Evolutionary conservation across 495 filamentous ascomycete species (phyloP).

Genomic region (Hypoxylon cercidicola): DNA sequence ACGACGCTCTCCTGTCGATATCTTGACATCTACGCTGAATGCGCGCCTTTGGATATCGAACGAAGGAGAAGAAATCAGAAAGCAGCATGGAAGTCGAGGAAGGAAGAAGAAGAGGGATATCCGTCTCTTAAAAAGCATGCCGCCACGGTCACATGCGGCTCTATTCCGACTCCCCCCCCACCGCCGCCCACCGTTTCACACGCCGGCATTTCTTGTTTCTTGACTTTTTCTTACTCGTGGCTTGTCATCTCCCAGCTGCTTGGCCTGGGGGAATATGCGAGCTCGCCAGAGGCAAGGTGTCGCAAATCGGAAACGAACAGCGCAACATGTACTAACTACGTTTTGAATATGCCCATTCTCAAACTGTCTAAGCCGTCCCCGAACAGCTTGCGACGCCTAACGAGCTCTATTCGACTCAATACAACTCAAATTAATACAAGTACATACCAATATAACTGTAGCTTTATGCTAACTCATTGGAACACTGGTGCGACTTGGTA

Average conservation of each 20-base stretch:
- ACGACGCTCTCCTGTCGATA: background rate
- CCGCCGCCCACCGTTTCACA: background rate
- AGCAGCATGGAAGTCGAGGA: background rate
- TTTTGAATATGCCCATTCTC: too few relatives aligned
- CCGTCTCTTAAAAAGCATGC: background rate
- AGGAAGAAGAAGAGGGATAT: too few relatives aligned
- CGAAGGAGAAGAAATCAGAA: background rate
- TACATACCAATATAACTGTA: too few relatives aligned
- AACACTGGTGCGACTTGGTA: too few relatives aligned
- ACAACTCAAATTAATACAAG: too few relatives aligned
- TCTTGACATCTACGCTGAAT: background rate
- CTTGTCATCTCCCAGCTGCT: too few relatives aligned
- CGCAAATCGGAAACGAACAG: too few relatives aligned
- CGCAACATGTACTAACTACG: too few relatives aligned
- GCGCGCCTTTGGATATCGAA: background rate
- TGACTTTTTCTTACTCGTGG: background rate
- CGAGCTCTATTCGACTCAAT: too few relatives aligned
- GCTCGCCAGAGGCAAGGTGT: background rate
- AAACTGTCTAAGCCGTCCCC: too few relatives aligned
- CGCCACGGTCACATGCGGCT: background rate
- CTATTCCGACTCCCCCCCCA: background rate
- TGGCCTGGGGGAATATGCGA: constrained; percentile 13
- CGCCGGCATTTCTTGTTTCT: background rate
- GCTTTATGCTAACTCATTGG: too few relatives aligned
- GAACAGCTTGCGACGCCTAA: too few relatives aligned